Evolutionary conservation across 768 basidiomycete species (phyloP).

Genomic region (Dacryopinax primogenitus): DNA sequence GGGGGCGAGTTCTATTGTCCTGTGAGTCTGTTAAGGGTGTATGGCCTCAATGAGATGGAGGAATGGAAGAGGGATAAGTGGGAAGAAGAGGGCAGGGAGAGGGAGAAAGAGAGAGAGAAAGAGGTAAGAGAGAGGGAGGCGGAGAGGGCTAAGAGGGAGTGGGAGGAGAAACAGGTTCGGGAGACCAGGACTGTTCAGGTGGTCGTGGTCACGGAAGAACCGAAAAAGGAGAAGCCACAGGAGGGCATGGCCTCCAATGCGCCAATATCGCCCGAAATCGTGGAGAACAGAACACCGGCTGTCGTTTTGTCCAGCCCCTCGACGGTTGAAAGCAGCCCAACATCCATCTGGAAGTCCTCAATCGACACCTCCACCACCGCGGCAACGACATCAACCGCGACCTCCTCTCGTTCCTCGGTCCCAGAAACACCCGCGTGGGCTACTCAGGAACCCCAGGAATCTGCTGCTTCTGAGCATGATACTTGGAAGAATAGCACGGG

Average conservation of each 20-base stretch:
- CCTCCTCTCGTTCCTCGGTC: neutral
- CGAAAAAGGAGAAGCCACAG: neutral
- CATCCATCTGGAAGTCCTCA: neutral
- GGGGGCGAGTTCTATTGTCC: slow-evolving; percentile 96
- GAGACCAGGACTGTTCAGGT: neutral
- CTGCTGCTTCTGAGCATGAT: neutral
- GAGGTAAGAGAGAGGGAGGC: neutral
- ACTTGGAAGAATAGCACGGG: neutral
- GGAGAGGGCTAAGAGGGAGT: neutral
- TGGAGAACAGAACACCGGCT: neutral
- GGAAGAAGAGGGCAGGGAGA: slow-evolving; percentile 43
- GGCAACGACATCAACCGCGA: neutral
- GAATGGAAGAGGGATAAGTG: slow-evolving; percentile 87
- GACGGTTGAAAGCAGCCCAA: neutral
- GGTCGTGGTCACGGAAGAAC: neutral
- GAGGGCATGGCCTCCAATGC: no score
- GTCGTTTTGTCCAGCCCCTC: neutral
- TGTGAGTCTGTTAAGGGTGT: slow-evolving; percentile 79
- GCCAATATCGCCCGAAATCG: neutral
- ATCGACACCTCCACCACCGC: neutral
- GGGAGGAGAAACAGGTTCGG: neutral
- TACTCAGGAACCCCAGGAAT: neutral
- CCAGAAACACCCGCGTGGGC: neutral
- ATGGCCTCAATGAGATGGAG: slow-evolving; percentile 91
- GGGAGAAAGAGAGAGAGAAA: neutral